Evolutionary conservation across 2,329 filamentous ascomycete species (phyloP).

Genomic region (Colletotrichum siamense): DNA sequence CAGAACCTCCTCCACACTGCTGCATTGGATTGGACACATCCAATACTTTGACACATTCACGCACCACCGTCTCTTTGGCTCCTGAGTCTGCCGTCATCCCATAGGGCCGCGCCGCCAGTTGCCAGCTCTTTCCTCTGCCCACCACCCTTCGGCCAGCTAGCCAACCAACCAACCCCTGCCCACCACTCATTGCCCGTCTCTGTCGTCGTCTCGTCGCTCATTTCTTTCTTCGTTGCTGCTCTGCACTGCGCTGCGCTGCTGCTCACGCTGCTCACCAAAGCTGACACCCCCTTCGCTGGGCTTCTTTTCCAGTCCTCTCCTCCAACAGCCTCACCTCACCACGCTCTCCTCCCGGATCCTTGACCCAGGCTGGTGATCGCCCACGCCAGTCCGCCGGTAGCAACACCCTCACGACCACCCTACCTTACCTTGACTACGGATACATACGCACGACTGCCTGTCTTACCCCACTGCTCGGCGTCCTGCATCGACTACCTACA

Average conservation of each 20-base stretch:
- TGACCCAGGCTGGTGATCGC: conserved; percentile 19
- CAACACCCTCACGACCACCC: background rate
- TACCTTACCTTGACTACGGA: background rate
- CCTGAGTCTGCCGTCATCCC: conserved; percentile 20
- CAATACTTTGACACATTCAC: background rate
- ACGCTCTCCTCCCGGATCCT: conserved; percentile 6
- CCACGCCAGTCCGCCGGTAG: background rate
- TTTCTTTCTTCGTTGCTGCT: background rate
- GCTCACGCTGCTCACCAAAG: conserved; percentile 1
- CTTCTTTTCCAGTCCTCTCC: conserved; percentile 9
- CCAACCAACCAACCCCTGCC: conserved; percentile 3
- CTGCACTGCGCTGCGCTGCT: background rate
- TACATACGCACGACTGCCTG: background rate
- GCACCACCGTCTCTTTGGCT: background rate
- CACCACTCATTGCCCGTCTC: background rate
- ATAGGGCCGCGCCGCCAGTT: conserved; percentile 12
- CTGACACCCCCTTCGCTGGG: conserved; percentile 16
- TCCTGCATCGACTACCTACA: background rate
- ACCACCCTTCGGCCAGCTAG: background rate
- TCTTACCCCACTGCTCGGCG: background rate
- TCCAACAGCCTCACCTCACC: conserved; percentile 20
- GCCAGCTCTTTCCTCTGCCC: background rate
- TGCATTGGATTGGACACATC: background rate
- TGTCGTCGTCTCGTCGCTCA: background rate
- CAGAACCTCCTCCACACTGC: conserved; percentile 16